Conservation (phyloP, 2,329 filamentous ascomycete genomes). For the Diaporthe capsici region DNA sequence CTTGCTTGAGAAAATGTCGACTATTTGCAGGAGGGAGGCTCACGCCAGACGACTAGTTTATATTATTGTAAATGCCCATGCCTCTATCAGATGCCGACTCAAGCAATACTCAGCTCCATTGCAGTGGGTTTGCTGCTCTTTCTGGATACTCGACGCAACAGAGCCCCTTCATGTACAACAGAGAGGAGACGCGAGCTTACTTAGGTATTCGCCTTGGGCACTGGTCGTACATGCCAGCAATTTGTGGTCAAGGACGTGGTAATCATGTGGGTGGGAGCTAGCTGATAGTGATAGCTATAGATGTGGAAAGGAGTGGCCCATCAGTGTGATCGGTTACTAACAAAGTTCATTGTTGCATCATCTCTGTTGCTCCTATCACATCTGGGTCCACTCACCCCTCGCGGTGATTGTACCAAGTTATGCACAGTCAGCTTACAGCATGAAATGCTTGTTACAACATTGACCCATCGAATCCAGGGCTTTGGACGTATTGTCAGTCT, state of each 20-base stretch:
- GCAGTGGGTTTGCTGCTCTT: neutral
- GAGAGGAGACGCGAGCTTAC: neutral
- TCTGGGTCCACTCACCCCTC: conserved; percentile 10
- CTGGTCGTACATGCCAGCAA: neutral
- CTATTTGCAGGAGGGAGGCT: neutral
- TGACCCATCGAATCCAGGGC: neutral
- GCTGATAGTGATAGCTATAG: neutral
- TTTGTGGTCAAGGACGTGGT: neutral
- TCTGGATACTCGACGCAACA: neutral
- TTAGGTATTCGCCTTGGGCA: neutral
- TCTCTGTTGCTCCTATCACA: neutral
- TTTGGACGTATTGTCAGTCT: too few relatives aligned
- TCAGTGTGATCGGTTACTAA: too few relatives aligned
- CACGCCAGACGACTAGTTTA: neutral
- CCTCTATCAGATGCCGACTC: neutral
- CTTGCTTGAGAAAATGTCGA: neutral
- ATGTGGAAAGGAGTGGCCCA: neutral
- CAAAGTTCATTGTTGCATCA: neutral
- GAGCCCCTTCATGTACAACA: neutral
- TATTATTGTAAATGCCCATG: neutral
- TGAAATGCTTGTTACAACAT: neutral
- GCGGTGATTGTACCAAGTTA: neutral
- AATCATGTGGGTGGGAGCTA: too few relatives aligned
- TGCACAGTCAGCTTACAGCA: neutral
- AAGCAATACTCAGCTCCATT: neutral